phyloP scores from a whole-genome alignment of 2,329 filamentous ascomycete species.

The Nigrospora sphaerica region DNA sequence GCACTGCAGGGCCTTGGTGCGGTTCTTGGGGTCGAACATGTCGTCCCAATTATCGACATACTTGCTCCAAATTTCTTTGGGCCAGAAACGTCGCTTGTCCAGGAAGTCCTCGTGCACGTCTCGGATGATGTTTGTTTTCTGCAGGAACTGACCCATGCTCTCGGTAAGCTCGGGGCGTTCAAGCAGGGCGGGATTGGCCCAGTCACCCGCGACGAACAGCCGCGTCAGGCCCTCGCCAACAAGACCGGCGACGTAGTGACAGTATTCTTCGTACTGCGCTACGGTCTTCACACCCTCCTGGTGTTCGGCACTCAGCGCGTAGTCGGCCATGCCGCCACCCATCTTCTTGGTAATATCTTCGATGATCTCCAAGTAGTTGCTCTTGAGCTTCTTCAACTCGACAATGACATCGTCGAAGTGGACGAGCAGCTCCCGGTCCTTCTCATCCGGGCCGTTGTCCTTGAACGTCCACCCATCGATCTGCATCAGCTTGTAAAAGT shows the following conservation, averaged over 20 bases:
- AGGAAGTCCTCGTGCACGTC: conserved; percentile 86
- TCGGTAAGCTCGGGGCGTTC: conserved; percentile 76
- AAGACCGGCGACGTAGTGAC: conserved; percentile 97
- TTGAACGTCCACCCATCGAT: conserved; percentile 86
- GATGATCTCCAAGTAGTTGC: conserved; percentile 77
- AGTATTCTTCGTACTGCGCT: conserved; percentile 91
- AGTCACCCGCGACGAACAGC: conserved; percentile 78
- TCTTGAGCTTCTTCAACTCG: conserved; percentile 85
- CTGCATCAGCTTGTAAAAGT: conserved; percentile 73
- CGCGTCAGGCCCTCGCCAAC: conserved; percentile 90
- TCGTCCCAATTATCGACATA: conserved; percentile 86
- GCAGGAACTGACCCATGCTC: conserved; percentile 94
- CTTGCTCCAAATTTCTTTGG: conserved; percentile 94
- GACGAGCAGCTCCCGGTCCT: conserved; percentile 85
- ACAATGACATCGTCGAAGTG: conserved; percentile 82
- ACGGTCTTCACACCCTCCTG: conserved; percentile 74
- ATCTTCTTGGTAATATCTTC: conserved; percentile 89
- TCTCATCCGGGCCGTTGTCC: conserved; percentile 83
- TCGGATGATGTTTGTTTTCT: conserved; percentile 98
- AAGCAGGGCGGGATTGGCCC: conserved; percentile 79
- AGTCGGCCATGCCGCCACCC: conserved; percentile 99
- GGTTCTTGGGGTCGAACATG: conserved; percentile 75
- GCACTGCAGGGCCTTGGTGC: conserved; percentile 72
- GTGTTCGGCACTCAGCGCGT: conserved; percentile 74
- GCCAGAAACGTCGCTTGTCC: conserved; percentile 88